phyloP scores from a whole-genome alignment of 2,329 filamentous ascomycete genomes.

The Neurospora sp. region DNA sequence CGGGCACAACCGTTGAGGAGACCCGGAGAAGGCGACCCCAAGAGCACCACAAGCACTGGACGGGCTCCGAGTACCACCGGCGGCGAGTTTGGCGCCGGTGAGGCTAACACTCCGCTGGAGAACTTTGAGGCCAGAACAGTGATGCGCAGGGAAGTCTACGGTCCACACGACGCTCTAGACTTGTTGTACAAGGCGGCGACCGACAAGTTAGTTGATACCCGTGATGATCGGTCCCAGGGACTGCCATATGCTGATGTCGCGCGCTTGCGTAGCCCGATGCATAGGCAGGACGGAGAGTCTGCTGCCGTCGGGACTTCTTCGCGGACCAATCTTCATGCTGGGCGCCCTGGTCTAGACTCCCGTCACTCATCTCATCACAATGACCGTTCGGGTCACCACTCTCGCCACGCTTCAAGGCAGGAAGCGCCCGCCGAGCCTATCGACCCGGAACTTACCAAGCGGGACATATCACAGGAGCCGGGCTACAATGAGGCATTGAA shows the following conservation, averaged over 20 bases:
- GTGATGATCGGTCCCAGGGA: not conserved
- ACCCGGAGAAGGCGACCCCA: constrained; percentile 33
- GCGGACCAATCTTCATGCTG: constrained; percentile 9
- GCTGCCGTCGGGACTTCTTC: constrained; percentile 3
- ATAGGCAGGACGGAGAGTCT: constrained; percentile 13
- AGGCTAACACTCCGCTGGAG: constrained; percentile 51
- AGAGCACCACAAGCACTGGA: constrained; percentile 24
- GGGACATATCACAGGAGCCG: constrained; percentile 36
- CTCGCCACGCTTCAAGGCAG: constrained; percentile 12
- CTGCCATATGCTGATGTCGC: constrained; percentile 9
- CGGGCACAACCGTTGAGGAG: constrained; percentile 56
- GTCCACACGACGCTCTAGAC: constrained; percentile 85
- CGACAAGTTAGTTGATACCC: constrained; percentile 32
- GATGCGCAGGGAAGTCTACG: constrained; percentile 67
- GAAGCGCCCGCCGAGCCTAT: constrained; percentile 25
- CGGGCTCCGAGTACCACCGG: constrained; percentile 19
- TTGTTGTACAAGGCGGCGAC: constrained; percentile 80
- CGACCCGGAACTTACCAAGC: constrained; percentile 35
- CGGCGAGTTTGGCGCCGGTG: constrained; percentile 35
- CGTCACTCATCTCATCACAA: constrained; percentile 9
- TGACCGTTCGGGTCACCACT: constrained; percentile 11
- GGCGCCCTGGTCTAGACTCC: constrained; percentile 8
- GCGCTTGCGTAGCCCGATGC: constrained; percentile 8
- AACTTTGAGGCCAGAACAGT: constrained; percentile 55
- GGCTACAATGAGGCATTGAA: constrained; percentile 62